Conservation (phyloP, 352 stramenopile genomes). For the Elongisporangium anandrum region DNA sequence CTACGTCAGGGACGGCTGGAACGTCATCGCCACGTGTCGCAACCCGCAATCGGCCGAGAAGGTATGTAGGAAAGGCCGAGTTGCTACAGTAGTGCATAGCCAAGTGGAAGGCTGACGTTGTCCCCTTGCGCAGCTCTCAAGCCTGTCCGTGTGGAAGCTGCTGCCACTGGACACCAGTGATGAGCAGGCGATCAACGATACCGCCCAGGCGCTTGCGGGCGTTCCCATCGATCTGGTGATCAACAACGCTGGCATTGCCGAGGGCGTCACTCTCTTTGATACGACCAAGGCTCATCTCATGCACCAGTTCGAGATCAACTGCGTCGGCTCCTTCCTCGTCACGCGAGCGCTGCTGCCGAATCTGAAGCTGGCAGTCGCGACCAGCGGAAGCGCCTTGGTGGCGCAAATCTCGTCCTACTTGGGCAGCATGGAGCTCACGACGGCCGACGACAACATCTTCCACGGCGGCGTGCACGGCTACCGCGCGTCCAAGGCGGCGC, state of each 20-base stretch:
- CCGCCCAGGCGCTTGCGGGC: slow-evolving; percentile 30
- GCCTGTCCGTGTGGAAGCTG: slow-evolving; percentile 37
- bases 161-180: slow-evolving; percentile 44
- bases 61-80: neutral
- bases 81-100: neutral
- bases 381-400: slow-evolving; percentile 27
- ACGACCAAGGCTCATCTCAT: slow-evolving; percentile 45
- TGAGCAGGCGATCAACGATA: slow-evolving; percentile 42
- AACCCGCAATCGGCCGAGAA: slow-evolving; percentile 7
- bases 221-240: slow-evolving; percentile 61
- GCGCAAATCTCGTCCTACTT: slow-evolving; percentile 41
- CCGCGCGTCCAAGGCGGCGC: slow-evolving; percentile 40
- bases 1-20: slow-evolving; percentile 32
- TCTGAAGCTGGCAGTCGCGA: slow-evolving; percentile 28
- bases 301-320: slow-evolving; percentile 63
- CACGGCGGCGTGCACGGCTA: slow-evolving; percentile 33
- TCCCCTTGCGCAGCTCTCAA: neutral
- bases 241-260: slow-evolving; percentile 61
- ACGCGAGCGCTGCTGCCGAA: slow-evolving; percentile 46
- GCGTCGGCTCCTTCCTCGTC: slow-evolving; percentile 51
- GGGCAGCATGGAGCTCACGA: slow-evolving; percentile 36
- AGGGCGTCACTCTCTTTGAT: slow-evolving; percentile 16
- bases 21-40: slow-evolving; percentile 28
- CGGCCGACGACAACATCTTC: slow-evolving; percentile 4
- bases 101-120: neutral